Conservation (phyloP, 352 stramenopile genomes). For the Pythium biforme region DNA sequence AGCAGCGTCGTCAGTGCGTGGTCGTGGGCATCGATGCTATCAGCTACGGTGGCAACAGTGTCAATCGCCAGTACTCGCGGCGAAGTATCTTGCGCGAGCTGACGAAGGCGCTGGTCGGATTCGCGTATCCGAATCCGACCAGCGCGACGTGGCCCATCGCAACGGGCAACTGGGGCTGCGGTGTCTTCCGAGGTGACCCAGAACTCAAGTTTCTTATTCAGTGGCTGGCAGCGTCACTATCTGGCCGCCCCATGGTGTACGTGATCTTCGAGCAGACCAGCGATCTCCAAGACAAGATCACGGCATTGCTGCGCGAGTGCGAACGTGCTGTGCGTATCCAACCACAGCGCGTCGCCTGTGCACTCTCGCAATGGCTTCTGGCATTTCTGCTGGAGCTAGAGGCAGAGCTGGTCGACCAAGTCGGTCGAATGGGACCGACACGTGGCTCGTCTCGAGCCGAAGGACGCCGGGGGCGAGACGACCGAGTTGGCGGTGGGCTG, state of each 20-base stretch:
- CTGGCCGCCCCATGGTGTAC: constrained; percentile 49
- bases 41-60: constrained; percentile 43
- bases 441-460: not conserved
- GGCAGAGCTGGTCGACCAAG: not conserved
- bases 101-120: constrained; percentile 65
- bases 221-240: constrained; percentile 70
- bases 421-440: not conserved
- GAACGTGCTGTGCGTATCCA: not conserved
- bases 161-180: constrained; percentile 83
- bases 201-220: constrained; percentile 84
- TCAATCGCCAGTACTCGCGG: constrained; percentile 47
- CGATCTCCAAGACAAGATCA: constrained; percentile 46
- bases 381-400: constrained; percentile 17
- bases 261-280: constrained; percentile 52
- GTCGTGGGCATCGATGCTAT: constrained; percentile 75
- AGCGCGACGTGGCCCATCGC: constrained; percentile 49
- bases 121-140: constrained; percentile 38
- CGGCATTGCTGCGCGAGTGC: constrained; percentile 13
- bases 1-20: constrained; percentile 44
- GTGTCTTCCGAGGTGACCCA: constrained; percentile 67
- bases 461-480: not conserved
- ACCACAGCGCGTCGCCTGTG: not conserved
- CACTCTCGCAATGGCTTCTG: constrained; percentile 2
- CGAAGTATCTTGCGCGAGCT: constrained; percentile 60
- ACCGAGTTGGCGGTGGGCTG: not conserved